Percentiles rank a stretch among this genome's conserved stretches.
These are phyloP conservation scores for Verticillium klebahnii DNA, from an alignment of 2,329 filamentous ascomycete genomes.

Conservation along the genomic window DNA sequence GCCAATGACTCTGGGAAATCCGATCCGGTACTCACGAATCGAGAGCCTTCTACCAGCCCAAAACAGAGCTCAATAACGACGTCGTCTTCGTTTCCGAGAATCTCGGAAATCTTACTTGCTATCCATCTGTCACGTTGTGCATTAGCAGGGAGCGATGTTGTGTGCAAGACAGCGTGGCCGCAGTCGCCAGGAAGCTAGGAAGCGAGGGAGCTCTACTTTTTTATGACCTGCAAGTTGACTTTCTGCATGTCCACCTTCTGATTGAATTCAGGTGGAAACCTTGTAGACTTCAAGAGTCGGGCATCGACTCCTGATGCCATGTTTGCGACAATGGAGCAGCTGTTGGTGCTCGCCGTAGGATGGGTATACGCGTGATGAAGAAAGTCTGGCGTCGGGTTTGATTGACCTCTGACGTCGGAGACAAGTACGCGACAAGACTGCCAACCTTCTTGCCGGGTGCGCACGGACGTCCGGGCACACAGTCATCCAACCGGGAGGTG, in stretches of 20 bases:
- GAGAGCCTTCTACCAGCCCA: constrained; percentile 65
- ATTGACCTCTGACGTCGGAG: not conserved
- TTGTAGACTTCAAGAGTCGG: constrained; percentile 85
- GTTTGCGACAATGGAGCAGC: constrained; percentile 16
- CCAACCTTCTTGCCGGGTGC: not conserved
- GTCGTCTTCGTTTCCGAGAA: constrained; percentile 90
- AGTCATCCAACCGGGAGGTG: too few relatives aligned
- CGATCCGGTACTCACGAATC: constrained; percentile 58
- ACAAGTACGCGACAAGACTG: constrained; percentile 1
- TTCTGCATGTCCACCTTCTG: constrained; percentile 97
- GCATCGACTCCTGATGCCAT: constrained; percentile 86
- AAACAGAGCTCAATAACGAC: constrained; percentile 85
- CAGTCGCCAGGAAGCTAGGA: not conserved
- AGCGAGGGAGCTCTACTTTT: constrained; percentile 60
- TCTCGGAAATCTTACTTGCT: constrained; percentile 77
- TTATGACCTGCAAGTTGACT: constrained; percentile 96
- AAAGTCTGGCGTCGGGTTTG: too few relatives aligned
- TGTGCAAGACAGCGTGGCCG: not conserved
- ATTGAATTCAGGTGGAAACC: constrained; percentile 89
- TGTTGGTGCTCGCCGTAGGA: not conserved
- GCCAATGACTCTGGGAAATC: constrained; percentile 11
- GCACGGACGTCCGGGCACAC: not conserved
- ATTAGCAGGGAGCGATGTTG: not conserved
- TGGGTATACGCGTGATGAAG: not conserved
- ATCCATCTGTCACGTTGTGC: constrained; percentile 68